Evolutionary conservation across 768 basidiomycete species (phyloP), one percentile per base, ranked within the genome.

Genomic region (Pleurotus salmoneostramineus): DNA sequence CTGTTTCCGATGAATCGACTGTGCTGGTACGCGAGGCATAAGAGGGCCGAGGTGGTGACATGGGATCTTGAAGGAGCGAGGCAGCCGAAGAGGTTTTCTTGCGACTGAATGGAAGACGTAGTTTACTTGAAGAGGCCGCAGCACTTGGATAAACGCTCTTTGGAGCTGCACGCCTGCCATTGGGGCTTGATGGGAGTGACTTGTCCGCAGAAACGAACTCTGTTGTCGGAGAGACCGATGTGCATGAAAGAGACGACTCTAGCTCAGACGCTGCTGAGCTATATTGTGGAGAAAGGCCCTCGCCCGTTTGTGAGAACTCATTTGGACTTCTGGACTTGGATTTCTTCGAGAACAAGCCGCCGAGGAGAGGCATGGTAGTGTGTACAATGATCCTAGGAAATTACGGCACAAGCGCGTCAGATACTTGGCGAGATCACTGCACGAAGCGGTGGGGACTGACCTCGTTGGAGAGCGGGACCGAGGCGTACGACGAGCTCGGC

Each of bases 1-100:
- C 82, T 3, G 74, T 68, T 52, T 82, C 81, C 44, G 82, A 79
- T 5, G 70, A 72, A 5, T 73, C 71, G 50, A 71, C 65, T 4
- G 71, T 71, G 71, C 75, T 74, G 60, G 65, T 67, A 55, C 67
- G 69, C 48, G 61, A 61, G 61, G 63, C 55, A 62, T 69, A 68
- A 49, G 69, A 61, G 2, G 77, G 75, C 44, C 69, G 71, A 34
- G 71, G 74, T 21, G 69, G 65, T 64, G 48, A 52, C 58, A 33
- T 64, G 44, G 45, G 58, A 58, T 46, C 61, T 56, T 57, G 64
- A 54, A 31, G 61, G 0, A 67, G 60, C 7, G 69, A 62, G 37
- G 59, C 59, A 17, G 62, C 56, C 45, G 63, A 62, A 17, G 67
- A 52, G 1, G 51, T 31, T 33, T 34, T 56, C 67, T 73, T 77